Conservation (phyloP, 2,329 filamentous ascomycete species). For the Penicillium sp. region DNA sequence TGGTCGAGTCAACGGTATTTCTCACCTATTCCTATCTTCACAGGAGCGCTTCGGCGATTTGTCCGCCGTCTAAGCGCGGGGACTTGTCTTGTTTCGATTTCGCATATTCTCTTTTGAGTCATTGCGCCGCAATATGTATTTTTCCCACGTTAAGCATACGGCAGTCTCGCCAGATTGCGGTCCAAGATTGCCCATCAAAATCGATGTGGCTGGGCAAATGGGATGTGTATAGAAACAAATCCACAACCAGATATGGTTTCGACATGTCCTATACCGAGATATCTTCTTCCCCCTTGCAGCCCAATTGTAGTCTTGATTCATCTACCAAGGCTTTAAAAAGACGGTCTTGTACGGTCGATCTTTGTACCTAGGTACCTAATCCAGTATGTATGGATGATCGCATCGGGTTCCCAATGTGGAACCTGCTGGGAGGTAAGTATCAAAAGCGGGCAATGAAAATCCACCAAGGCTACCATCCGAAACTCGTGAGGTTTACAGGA, state of each 20-base stretch:
- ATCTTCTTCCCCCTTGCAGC: neutral
- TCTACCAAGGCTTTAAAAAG: too few relatives aligned
- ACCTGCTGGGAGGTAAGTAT: too few relatives aligned
- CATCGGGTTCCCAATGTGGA: too few relatives aligned
- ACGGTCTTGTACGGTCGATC: too few relatives aligned
- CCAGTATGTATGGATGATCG: too few relatives aligned
- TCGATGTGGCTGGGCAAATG: constrained; percentile 29
- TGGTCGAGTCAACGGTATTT: neutral
- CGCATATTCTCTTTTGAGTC: constrained; percentile 28
- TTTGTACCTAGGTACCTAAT: too few relatives aligned
- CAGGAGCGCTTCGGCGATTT: constrained; percentile 99
- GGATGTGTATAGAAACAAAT: constrained; percentile 39
- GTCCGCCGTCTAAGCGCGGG: constrained; percentile 70
- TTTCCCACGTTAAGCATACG: constrained; percentile 25
- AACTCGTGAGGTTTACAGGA: too few relatives aligned
- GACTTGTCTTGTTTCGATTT: constrained; percentile 19
- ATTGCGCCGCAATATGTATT: constrained; percentile 26
- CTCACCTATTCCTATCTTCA: constrained; percentile 19
- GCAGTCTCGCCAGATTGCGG: constrained; percentile 15
- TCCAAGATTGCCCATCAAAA: constrained; percentile 17
- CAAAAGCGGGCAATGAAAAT: too few relatives aligned
- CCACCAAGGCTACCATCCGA: too few relatives aligned
- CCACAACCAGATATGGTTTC: constrained; percentile 29
- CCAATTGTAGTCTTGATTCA: neutral
- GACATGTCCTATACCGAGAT: constrained; percentile 9